These are phyloP conservation scores for Biscogniauxia sp. DNA, from an alignment of 2,329 filamentous ascomycete genomes.

Conservation along the genomic window DNA sequence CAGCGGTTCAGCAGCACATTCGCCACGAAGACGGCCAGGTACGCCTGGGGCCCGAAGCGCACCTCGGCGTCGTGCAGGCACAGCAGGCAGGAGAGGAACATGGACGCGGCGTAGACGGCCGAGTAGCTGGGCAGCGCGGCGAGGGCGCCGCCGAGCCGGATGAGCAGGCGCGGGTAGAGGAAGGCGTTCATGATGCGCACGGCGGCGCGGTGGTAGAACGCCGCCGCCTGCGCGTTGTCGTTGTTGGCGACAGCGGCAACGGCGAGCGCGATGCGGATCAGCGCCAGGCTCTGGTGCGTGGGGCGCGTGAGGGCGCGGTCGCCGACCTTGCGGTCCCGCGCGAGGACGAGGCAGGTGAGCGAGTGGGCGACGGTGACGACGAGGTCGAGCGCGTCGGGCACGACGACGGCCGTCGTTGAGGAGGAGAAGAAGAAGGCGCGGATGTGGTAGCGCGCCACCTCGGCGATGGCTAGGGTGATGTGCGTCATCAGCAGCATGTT, in stretches of 20 bases:
- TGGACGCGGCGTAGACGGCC: constrained; percentile 9
- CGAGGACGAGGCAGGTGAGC: constrained; percentile 2
- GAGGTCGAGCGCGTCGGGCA: constrained; percentile 4
- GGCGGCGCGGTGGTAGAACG: constrained; percentile 6
- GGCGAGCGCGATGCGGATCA: neutral
- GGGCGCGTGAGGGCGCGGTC: constrained; percentile 8
- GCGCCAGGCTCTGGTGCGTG: constrained; percentile 6
- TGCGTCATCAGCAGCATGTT: constrained; percentile 5
- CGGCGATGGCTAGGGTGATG: neutral
- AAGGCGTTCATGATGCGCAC: constrained; percentile 8
- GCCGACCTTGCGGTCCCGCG: constrained; percentile 9
- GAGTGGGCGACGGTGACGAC: constrained; percentile 1
- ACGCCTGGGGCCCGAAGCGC: constrained; percentile 6
- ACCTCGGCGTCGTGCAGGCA: constrained; percentile 9
- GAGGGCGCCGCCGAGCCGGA: constrained; percentile 3
- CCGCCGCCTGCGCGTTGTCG: neutral
- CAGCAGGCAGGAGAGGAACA: constrained; percentile 9
- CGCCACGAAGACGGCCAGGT: neutral
- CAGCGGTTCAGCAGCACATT: constrained; percentile 9
- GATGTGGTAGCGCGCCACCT: constrained; percentile 7
- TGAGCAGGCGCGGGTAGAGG: constrained; percentile 10
- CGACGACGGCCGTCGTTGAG: neutral
- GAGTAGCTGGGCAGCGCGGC: constrained; percentile 1
- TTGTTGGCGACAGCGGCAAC: neutral
- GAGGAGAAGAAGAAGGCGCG: neutral